Conservation (phyloP, 768 basidiomycete species). For the Symmetrospora coprosmae region DNA sequence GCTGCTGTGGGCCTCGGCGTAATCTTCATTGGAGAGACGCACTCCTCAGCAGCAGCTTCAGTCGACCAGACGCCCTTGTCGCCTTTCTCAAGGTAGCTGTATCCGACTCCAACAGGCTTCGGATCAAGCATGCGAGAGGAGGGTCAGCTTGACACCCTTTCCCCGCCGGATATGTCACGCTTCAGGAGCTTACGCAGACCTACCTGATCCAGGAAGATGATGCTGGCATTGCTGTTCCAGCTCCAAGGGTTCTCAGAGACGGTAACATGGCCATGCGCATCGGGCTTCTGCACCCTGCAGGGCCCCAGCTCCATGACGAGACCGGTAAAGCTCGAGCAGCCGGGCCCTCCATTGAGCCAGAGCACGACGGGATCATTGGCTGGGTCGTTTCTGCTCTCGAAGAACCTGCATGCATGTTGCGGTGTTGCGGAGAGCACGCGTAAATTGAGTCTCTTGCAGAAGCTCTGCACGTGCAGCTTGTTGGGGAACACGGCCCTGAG, state of each 20-base stretch:
- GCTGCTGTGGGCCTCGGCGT: background rate
- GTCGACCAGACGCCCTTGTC: slow-evolving; percentile 27
- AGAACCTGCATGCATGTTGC: slow-evolving; percentile 23
- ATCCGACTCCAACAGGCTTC: slow-evolving; percentile 27
- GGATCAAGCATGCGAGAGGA: slow-evolving; percentile 26
- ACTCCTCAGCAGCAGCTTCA: slow-evolving; percentile 29
- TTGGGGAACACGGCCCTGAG: too few species aligned
- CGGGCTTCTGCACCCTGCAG: slow-evolving; percentile 3
- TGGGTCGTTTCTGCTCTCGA: slow-evolving; percentile 24
- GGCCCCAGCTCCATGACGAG: slow-evolving; percentile 29
- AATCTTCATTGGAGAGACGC: background rate
- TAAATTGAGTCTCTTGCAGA: too few species aligned
- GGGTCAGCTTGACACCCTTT: slow-evolving; percentile 19
- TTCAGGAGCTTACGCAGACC: background rate
- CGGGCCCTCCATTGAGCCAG: slow-evolving; percentile 25
- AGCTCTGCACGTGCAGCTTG: too few species aligned
- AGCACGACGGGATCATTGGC: slow-evolving; percentile 27
- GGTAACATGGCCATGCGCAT: slow-evolving; percentile 17
- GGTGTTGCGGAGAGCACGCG: too few species aligned
- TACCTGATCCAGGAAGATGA: background rate
- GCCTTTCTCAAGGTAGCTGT: slow-evolving; percentile 25
- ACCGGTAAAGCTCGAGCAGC: slow-evolving; percentile 26
- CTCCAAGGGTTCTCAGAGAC: slow-evolving; percentile 24
- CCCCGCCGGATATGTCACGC: background rate
- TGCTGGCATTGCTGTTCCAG: slow-evolving; percentile 18